phyloP scores from a whole-genome alignment of 2,329 filamentous ascomycete species.

The Neocatenulostroma microsporum region DNA sequence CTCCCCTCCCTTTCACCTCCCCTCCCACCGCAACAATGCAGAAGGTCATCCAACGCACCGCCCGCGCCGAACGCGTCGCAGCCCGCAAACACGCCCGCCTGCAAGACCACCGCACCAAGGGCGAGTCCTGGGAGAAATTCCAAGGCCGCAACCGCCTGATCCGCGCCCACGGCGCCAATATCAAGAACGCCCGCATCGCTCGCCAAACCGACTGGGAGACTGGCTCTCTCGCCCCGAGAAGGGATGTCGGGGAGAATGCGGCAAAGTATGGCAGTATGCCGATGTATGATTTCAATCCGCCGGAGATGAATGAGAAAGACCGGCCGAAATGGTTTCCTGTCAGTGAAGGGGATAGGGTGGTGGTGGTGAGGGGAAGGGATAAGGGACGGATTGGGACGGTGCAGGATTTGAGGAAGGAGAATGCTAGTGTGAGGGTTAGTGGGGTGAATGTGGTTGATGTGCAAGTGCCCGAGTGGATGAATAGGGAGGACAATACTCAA shows the following conservation, averaged over 20 bases:
- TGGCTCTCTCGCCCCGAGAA: conserved; percentile 69
- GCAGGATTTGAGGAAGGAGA: conserved; percentile 40
- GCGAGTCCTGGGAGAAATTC: conserved; percentile 26
- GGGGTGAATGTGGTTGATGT: conserved; percentile 39
- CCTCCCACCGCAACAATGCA: conserved; percentile 49
- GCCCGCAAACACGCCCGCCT: conserved; percentile 27
- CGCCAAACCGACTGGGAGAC: conserved; percentile 70
- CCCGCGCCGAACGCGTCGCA: conserved; percentile 59
- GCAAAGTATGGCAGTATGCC: conserved; percentile 50
- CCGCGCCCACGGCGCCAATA: conserved; percentile 16
- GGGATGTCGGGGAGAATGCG: conserved; percentile 55
- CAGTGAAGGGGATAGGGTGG: conserved; percentile 65
- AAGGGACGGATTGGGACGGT: conserved; percentile 79
- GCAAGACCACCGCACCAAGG: background rate
- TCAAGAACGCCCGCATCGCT: conserved; percentile 46
- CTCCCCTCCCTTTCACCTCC: too few relatives aligned
- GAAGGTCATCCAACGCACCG: conserved; percentile 60
- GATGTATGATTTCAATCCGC: conserved; percentile 19
- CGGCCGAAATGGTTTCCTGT: conserved; percentile 27
- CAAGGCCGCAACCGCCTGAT: conserved; percentile 12
- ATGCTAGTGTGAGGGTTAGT: conserved; percentile 29
- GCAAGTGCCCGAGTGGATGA: conserved; percentile 35
- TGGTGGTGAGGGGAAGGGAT: conserved; percentile 68
- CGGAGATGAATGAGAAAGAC: conserved; percentile 19
- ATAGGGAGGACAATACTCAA: conserved; percentile 32